Conservation (phyloP, 352 stramenopile genomes). For the Phytophthora colocasiae region DNA sequence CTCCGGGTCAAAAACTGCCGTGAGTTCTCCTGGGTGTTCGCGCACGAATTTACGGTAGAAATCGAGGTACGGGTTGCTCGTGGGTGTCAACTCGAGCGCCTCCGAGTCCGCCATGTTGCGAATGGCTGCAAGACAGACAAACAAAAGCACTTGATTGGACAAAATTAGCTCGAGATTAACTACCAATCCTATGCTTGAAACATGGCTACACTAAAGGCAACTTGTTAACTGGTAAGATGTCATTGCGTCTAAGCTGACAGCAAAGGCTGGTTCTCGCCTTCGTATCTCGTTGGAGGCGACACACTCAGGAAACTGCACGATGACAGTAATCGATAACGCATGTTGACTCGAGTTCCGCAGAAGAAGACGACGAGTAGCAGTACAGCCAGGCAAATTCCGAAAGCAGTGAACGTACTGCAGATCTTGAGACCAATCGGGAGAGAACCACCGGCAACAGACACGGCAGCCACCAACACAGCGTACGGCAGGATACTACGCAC, state of each 20-base stretch:
- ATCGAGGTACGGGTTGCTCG: constrained; percentile 86
- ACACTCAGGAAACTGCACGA: constrained; percentile 77
- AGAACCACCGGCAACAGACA: constrained; percentile 74
- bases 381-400: constrained; percentile 74
- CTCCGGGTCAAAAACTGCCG: constrained; percentile 73
- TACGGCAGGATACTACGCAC: constrained; percentile 89
- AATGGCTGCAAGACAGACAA: constrained; percentile 17
- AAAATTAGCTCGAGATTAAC: constrained; percentile 29
- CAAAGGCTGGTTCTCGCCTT: constrained; percentile 60
- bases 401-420: constrained; percentile 81
- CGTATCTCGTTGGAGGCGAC: constrained; percentile 63
- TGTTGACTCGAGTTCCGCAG: constrained; percentile 81
- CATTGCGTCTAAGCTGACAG: constrained; percentile 35
- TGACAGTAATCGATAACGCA: constrained; percentile 76
- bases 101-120: constrained; percentile 28
- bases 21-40: constrained; percentile 65
- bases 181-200: constrained; percentile 18
- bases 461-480: constrained; percentile 69
- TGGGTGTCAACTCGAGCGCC: constrained; percentile 56
- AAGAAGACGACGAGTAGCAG: constrained; percentile 85
- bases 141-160: constrained; percentile 17
- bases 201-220: constrained; percentile 34
- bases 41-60: constrained; percentile 76
- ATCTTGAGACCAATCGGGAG: constrained; percentile 79
- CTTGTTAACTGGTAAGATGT: background rate